Base-by-base conservation (phyloP, 169 alveolate genomes). In the Eimeria brunetti region DNA sequence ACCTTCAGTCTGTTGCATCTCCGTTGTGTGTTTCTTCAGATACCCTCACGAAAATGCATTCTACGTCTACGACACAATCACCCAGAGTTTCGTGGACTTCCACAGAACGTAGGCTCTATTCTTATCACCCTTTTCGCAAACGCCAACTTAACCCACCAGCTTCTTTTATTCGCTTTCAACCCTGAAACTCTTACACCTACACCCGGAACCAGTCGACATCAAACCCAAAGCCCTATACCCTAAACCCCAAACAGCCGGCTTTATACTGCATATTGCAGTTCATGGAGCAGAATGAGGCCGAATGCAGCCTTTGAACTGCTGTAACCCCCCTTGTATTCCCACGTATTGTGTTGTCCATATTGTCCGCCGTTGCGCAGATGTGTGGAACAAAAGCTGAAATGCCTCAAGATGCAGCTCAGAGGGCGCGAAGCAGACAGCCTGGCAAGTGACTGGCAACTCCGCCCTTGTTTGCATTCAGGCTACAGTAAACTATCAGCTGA, bases 1-100 rank as follows among this genome's bases (percentile, higher is more conserved):
- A 11, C 49, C 7, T n/a, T 44, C 24, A 8, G 49, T 33, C 27
- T 33, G 78, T 49, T 24, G 22, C 49, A 33, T 33, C 12, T 27
- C 49, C 41, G 58, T 24, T 75, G 83, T 20, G 9, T 71, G 53
- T 22, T 46, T 44, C 60, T 16, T 3, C 90, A 91, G 95, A 20
- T 91, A 76, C 30, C 95, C 95, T 49, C 81, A 53, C 22, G 95
- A 91, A 76, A 91, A 75, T 12, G 81, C 83, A 41, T 91, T 76
- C 71, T 75, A 53, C 58, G 41, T 91, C 69, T 60, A 62, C 56
- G 95, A 91, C 41, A 56, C 95, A 11, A 91, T 78, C 69, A 91
- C 95, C 44, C 86, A 75, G 36, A 91, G 53, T 60, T 76, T 91
- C 71, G 58, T 33, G 22, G 95, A 91, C 71, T 75, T 91, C 73